Percentiles rank a stretch among this genome's conserved stretches.
These are phyloP conservation scores for Paramarasmius palmivorus DNA, from an alignment of 1,284 basidiomycete species.

Conservation along the genomic window DNA sequence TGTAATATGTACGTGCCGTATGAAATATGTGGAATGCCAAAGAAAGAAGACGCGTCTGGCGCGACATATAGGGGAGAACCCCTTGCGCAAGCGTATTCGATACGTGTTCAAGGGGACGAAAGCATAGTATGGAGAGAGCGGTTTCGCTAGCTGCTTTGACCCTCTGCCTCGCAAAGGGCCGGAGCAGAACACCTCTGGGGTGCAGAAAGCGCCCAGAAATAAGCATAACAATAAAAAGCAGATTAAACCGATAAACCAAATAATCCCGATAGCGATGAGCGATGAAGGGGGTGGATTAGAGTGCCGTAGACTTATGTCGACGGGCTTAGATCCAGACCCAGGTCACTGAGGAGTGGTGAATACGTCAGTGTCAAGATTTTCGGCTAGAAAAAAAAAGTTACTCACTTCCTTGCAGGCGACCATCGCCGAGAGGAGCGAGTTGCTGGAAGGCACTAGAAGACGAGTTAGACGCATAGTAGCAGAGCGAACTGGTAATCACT, in stretches of 20 bases:
- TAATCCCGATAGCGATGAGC: conserved; percentile 2
- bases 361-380: too few relatives aligned
- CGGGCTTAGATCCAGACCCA: conserved; percentile 47
- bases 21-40: too few relatives aligned
- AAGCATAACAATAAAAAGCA: conserved; percentile 24
- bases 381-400: too few relatives aligned
- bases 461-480: not conserved
- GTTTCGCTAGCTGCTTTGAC: conserved; percentile 4
- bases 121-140: not conserved
- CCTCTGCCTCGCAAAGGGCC: conserved; percentile 5
- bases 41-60: too few relatives aligned
- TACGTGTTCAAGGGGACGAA: too few relatives aligned
- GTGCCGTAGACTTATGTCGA: conserved; percentile 3
- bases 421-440: conserved; percentile 37
- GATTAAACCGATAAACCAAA: conserved; percentile 7
- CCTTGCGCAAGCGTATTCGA: too few relatives aligned
- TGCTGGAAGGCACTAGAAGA: conserved; percentile 7
- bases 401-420: conserved; percentile 50
- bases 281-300: conserved; percentile 6
- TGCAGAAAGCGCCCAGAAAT: conserved; percentile 4
- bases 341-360: too few relatives aligned
- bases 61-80: not conserved
- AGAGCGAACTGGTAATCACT: conserved; percentile 42
- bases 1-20: too few relatives aligned
- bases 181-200: conserved; percentile 10